A percentile compares a stretch with the other conserved stretches of the same genome.
Conservation (phyloP, 192 early-diverging fungal species). For the Oehlia diaphana region DNA sequence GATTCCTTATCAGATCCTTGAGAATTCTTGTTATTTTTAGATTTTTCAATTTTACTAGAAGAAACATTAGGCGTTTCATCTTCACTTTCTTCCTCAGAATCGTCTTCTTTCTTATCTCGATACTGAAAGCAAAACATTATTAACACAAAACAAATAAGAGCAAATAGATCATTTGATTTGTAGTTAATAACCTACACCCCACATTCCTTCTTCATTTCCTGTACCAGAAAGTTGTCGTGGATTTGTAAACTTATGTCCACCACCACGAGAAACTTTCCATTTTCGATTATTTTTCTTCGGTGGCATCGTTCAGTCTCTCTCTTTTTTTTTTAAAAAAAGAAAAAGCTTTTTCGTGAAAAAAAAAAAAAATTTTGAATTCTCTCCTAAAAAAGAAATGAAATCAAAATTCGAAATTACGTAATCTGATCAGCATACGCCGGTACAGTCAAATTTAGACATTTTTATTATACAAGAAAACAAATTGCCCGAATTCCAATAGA, state of each 20-base stretch:
- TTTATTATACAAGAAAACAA: too few relatives aligned
- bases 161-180: background rate
- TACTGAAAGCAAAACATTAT: background rate
- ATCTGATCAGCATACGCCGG: too few relatives aligned
- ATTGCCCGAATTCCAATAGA: too few relatives aligned
- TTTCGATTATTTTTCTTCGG: background rate
- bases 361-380: too few relatives aligned
- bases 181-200: background rate
- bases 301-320: background rate
- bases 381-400: too few relatives aligned
- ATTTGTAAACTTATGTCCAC: constrained; percentile 18
- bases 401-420: too few relatives aligned
- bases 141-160: background rate
- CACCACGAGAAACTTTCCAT: constrained; percentile 12
- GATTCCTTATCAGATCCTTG: constrained; percentile 2
- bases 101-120: constrained; percentile 7
- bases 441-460: too few relatives aligned
- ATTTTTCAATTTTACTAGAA: background rate
- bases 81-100: constrained; percentile 3
- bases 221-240: background rate
- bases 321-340: too few relatives aligned
- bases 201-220: constrained; percentile 17
- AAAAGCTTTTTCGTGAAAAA: too few relatives aligned
- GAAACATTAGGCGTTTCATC: background rate
- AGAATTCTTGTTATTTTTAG: background rate